phyloP scores from a whole-genome alignment of 345 rosid genomes.

The Eucalyptus guilfoylei region DNA sequence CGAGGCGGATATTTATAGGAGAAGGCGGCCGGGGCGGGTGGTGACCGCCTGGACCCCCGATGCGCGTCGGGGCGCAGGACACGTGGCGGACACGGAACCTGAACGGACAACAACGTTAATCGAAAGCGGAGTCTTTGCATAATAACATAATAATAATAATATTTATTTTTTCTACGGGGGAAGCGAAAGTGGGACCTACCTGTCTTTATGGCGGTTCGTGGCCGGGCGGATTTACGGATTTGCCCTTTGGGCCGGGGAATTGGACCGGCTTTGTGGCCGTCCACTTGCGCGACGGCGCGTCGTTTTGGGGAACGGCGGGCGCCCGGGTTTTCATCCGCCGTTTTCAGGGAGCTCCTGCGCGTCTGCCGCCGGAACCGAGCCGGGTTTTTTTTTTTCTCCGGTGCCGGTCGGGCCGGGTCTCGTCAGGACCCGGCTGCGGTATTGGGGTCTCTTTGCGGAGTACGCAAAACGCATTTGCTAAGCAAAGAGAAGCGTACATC shows the following conservation, averaged over 20 bases:
- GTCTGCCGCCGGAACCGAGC: neutral
- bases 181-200: neutral
- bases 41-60: neutral
- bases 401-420: neutral
- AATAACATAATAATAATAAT: no score
- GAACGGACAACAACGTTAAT: neutral
- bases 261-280: neutral
- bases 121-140: neutral
- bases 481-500: neutral
- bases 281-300: neutral
- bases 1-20: neutral
- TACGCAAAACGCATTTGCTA: accelerated
- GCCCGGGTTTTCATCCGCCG: neutral
- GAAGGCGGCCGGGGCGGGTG: neutral
- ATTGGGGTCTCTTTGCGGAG: neutral
- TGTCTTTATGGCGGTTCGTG: neutral
- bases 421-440: neutral
- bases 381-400: neutral
- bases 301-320: neutral
- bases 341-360: neutral
- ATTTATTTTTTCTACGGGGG: no score
- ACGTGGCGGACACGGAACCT: neutral
- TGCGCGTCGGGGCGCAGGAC: neutral
- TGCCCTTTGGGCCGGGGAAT: neutral
- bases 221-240: neutral